phyloP scores from a whole-genome alignment of 805 yeast species.

The Wickerhamomyces queroliae region DNA sequence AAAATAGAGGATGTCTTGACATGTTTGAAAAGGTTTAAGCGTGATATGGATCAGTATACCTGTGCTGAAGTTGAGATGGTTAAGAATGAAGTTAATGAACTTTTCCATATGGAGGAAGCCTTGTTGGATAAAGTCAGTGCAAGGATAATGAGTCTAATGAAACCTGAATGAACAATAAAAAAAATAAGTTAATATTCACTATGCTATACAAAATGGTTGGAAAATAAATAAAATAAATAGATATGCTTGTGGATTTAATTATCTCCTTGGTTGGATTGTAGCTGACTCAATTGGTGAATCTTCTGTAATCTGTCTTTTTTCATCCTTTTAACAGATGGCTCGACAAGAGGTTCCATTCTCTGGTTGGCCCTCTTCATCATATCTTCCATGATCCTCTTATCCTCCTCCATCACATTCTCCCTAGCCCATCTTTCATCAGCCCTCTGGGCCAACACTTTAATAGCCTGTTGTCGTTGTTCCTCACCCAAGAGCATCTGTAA shows the following conservation, averaged over 20 bases:
- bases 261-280: constrained; percentile 29
- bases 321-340: constrained; percentile 20
- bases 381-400: constrained; percentile 7
- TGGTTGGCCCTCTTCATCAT: constrained; percentile 23
- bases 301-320: not conserved
- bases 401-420: constrained; percentile 8
- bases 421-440: constrained; percentile 24
- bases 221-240: constrained; percentile 17
- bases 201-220: constrained; percentile 24
- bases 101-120: constrained; percentile 20
- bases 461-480: constrained; percentile 44
- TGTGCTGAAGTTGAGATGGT: constrained; percentile 15
- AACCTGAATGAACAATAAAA: too few species aligned
- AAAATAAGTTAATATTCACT: too few species aligned
- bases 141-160: constrained; percentile 9
- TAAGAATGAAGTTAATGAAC: constrained; percentile 16
- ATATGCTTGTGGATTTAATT: constrained; percentile 9
- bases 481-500: constrained; percentile 58
- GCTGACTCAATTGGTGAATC: constrained; percentile 33
- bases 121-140: constrained; percentile 31
- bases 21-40: constrained; percentile 12
- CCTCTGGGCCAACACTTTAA: constrained; percentile 30
- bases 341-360: constrained; percentile 8
- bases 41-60: constrained; percentile 15
- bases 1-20: constrained; percentile 11